Evolutionary conservation across 1,284 basidiomycete genomes (phyloP), one percentile per base, ranked within the genome.

Genomic region (Trichosporon inkin): DNA sequence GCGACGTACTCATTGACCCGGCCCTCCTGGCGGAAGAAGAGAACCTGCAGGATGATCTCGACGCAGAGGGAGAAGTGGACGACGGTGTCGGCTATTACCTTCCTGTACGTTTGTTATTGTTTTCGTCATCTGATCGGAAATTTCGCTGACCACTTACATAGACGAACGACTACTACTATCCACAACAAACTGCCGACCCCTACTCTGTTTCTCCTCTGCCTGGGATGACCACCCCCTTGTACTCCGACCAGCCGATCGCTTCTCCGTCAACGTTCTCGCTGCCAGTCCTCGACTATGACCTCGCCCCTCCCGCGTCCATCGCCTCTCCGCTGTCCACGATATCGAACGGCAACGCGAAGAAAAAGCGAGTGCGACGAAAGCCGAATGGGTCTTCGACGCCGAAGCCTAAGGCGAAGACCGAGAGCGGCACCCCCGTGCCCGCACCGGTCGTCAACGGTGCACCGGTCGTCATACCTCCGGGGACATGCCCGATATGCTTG

Each of bases 21-120:
- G 60, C 60, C 0, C 24, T 64, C 10, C 53, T 64, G 4, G 58
- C 41, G 10, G 62, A 58, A 4, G 58, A 56, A 1, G 60, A 56
- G 11, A 52, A 49, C 2, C 34, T 62, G 13, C 60, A 60, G 34
- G 63, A 62, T n/a, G 63, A 64, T 40, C 49, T 62, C 32, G 63
- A 64, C 56, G 63, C 63, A 19, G 63, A 64, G 37, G 63, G 63
- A 24, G 63, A 64, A 37, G 63, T 58, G 6, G 63, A 64, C 24
- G 63, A 64, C 40, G 63, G 63, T 5, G 63, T 64, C 13, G 63
- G 60, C 34, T 64, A 64, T 54, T 64, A 64, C 11, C 22, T 62
- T 14, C 63, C 63, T 32, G 63, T 64, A 41, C n/a, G 63, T 64
- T 32, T 22, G 36, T 39, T 20, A 44, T 39, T 19, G 38, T 28